Percentiles rank a stretch among this genome's conserved stretches.
phyloP scores from a whole-genome alignment of 768 basidiomycete genomes.

The Tylopilus intermedius region DNA sequence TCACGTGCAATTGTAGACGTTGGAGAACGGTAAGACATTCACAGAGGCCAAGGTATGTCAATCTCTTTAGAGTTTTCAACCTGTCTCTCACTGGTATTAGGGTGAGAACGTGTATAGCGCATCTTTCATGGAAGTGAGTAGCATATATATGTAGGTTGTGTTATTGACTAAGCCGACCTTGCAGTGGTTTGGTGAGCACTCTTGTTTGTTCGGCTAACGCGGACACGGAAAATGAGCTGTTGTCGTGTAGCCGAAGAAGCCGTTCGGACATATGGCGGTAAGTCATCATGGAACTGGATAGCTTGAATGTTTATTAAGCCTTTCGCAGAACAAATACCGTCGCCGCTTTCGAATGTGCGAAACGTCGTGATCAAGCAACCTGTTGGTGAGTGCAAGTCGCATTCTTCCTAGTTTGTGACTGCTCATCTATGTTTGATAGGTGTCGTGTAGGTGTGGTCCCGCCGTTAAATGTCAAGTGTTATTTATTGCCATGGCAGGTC shows the following conservation, averaged over 20 bases:
- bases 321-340: conserved; percentile 73
- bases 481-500: conserved; percentile 41
- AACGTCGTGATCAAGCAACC: conserved; percentile 95
- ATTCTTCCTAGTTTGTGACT: conserved; percentile 33
- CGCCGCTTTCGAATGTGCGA: conserved; percentile 59
- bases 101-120: conserved; percentile 84
- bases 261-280: conserved; percentile 85
- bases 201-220: neutral
- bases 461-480: neutral
- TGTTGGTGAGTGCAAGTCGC: conserved; percentile 49
- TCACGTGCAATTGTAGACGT: conserved; percentile 47
- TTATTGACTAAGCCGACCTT: neutral
- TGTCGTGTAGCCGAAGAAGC: conserved; percentile 75
- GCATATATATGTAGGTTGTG: conserved; percentile 4
- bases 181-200: conserved; percentile 73
- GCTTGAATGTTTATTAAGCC: neutral
- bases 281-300: conserved; percentile 10
- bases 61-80: neutral
- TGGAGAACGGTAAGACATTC: conserved; percentile 94
- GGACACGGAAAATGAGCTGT: neutral
- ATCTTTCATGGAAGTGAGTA: conserved; percentile 71
- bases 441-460: conserved; percentile 39
- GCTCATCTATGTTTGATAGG: conserved; percentile 26
- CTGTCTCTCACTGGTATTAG: conserved; percentile 29
- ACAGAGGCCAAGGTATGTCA: conserved; percentile 66